phyloP scores from a whole-genome alignment of 768 basidiomycete genomes.

The Tylopilus rubrobrunneus region DNA sequence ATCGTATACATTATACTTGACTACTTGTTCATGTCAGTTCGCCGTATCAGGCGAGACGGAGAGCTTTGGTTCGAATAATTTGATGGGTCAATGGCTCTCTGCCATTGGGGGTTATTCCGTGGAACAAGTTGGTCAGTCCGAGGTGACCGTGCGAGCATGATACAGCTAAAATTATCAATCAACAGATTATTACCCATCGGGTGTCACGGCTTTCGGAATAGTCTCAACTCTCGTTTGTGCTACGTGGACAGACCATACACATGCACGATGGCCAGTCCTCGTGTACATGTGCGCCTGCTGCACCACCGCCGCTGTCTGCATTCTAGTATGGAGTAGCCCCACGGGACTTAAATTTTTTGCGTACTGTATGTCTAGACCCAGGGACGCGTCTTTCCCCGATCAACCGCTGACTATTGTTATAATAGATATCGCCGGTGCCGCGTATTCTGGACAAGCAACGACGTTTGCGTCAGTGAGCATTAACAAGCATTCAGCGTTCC shows the following conservation, averaged over 20 bases:
- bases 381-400: neutral
- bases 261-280: constrained; percentile 59
- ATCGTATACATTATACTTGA: neutral
- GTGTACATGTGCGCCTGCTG: constrained; percentile 58
- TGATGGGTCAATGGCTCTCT: constrained; percentile 72
- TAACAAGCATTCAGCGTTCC: neutral
- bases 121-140: constrained; percentile 50
- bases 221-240: constrained; percentile 60
- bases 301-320: constrained; percentile 50
- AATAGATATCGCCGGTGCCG: constrained; percentile 56
- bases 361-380: constrained; percentile 46
- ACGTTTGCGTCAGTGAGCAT: constrained; percentile 57
- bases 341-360: constrained; percentile 70
- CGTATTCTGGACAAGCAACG: constrained; percentile 72
- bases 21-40: constrained; percentile 39
- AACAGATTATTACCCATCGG: constrained; percentile 56
- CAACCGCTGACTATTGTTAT: neutral
- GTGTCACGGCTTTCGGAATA: constrained; percentile 62
- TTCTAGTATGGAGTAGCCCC: constrained; percentile 60
- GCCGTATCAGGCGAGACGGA: constrained; percentile 65
- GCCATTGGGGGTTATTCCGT: constrained; percentile 58
- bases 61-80: constrained; percentile 64
- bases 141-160: neutral
- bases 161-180: neutral
- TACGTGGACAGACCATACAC: constrained; percentile 57